Percentiles rank a stretch among this genome's conserved stretches.
Evolutionary conservation across 2,329 filamentous ascomycete species (phyloP).

Genomic region (Fusarium buxicola): DNA sequence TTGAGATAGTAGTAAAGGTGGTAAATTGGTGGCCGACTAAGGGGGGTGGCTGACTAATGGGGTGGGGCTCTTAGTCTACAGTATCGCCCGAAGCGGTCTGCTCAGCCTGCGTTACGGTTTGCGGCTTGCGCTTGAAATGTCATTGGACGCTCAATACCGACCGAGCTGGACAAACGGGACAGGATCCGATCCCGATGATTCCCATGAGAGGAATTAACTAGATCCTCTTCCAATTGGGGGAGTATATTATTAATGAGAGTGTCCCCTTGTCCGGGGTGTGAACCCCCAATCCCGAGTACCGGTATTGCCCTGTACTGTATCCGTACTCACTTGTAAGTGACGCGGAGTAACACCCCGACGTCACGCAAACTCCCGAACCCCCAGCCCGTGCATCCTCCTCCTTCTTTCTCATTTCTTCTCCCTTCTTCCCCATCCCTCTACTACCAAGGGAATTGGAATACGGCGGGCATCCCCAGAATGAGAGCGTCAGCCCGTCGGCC

Average conservation of each 20-base stretch:
- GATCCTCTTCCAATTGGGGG: constrained; percentile 8
- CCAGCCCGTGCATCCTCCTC: constrained; percentile 24
- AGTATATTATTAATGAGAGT: too few species aligned
- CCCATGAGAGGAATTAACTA: constrained; percentile 8
- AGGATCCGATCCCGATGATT: constrained; percentile 21
- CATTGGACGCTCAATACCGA: constrained; percentile 15
- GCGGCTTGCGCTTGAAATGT: constrained; percentile 25
- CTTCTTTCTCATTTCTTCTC: neutral
- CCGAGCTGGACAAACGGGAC: constrained; percentile 16
- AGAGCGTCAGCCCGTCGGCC: constrained; percentile 35
- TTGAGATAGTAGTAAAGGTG: too few species aligned
- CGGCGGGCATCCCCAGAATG: constrained; percentile 29
- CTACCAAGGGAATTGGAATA: neutral
- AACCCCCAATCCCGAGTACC: constrained; percentile 32
- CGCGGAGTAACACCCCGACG: constrained; percentile 28
- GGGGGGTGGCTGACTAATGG: too few species aligned
- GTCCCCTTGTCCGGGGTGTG: neutral
- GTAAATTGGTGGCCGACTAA: too few species aligned
- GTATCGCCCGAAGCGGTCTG: too few species aligned
- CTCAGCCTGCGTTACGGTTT: constrained; percentile 1
- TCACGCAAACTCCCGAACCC: constrained; percentile 38
- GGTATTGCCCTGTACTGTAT: constrained; percentile 11
- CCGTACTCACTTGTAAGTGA: neutral
- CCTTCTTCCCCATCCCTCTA: constrained; percentile 4
- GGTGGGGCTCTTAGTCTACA: too few species aligned